Conservation (phyloP, 2,329 filamentous ascomycete genomes). For the Xylaria sp. region DNA sequence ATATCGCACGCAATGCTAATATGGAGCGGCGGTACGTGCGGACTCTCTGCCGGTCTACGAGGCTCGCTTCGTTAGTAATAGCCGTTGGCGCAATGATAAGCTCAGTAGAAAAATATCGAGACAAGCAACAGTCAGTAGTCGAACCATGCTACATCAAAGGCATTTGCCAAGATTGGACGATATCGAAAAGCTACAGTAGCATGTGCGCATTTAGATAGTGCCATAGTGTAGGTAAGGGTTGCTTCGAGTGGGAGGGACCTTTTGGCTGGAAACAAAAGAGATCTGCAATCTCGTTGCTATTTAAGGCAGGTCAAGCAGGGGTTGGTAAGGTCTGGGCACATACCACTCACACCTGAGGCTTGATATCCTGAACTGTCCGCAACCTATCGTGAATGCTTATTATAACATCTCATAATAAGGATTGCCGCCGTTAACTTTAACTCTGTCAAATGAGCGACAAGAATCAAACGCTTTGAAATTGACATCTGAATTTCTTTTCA, state of each 20-base stretch:
- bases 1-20: not conserved
- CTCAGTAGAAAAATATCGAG: not conserved
- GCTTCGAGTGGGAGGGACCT: not conserved
- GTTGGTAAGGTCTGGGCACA: conserved; percentile 18
- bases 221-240: conserved; percentile 2
- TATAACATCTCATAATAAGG: not conserved
- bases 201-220: not conserved
- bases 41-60: not conserved
- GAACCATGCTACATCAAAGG: not conserved
- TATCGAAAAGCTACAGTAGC: conserved; percentile 5
- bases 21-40: not conserved
- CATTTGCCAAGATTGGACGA: conserved; percentile 12
- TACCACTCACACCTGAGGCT: conserved; percentile 16
- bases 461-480: not conserved
- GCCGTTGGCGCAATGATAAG: not conserved
- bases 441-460: not conserved
- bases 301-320: conserved; percentile 31
- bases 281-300: conserved; percentile 29
- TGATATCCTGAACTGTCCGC: not conserved
- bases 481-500: not conserved
- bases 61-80: conserved; percentile 2
- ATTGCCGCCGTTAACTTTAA: not conserved
- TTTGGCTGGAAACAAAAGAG: not conserved
- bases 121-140: not conserved
- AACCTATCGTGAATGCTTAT: not conserved